phyloP scores from a whole-genome alignment of 768 basidiomycete genomes.

The Tylopilus balloui region DNA sequence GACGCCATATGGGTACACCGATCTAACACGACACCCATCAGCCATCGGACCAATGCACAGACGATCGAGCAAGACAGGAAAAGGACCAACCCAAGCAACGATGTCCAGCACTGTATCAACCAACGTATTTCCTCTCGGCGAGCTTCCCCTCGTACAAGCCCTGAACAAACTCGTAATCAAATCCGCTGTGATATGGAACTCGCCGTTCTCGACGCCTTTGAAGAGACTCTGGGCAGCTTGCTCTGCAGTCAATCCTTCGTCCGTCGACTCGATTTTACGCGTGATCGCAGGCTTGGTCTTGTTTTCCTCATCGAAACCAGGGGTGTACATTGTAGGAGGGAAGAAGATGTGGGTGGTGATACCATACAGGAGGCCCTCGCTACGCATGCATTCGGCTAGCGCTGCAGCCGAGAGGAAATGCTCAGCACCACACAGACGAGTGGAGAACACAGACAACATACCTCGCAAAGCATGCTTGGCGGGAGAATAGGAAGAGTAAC shows the following conservation, averaged over 20 bases:
- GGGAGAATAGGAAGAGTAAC: slow-evolving; percentile 77
- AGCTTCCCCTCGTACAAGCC: slow-evolving; percentile 55
- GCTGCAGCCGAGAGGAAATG: slow-evolving; percentile 37
- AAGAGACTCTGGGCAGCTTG: slow-evolving; percentile 56
- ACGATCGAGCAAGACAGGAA: neutral
- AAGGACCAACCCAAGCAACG: slow-evolving; percentile 41
- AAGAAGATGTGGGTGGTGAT: slow-evolving; percentile 79
- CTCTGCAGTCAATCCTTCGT: slow-evolving; percentile 60
- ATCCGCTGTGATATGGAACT: slow-evolving; percentile 74
- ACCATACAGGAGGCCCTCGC: slow-evolving; percentile 73
- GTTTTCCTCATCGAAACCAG: slow-evolving; percentile 75
- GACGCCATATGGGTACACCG: slow-evolving; percentile 49
- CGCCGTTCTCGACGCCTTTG: slow-evolving; percentile 64
- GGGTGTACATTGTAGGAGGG: slow-evolving; percentile 75
- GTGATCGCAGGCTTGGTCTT: slow-evolving; percentile 72
- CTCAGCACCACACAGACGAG: neutral
- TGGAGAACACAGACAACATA: slow-evolving; percentile 25
- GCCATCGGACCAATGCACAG: neutral
- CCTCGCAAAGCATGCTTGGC: slow-evolving; percentile 85
- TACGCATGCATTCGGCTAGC: slow-evolving; percentile 77
- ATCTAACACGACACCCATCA: slow-evolving; percentile 32
- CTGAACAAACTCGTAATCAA: slow-evolving; percentile 65
- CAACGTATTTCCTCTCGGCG: slow-evolving; percentile 56
- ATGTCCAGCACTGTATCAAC: slow-evolving; percentile 45
- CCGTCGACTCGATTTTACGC: slow-evolving; percentile 70